Conservation (phyloP, 163 green algal genomes). For the Trebouxia gelatinosa region DNA sequence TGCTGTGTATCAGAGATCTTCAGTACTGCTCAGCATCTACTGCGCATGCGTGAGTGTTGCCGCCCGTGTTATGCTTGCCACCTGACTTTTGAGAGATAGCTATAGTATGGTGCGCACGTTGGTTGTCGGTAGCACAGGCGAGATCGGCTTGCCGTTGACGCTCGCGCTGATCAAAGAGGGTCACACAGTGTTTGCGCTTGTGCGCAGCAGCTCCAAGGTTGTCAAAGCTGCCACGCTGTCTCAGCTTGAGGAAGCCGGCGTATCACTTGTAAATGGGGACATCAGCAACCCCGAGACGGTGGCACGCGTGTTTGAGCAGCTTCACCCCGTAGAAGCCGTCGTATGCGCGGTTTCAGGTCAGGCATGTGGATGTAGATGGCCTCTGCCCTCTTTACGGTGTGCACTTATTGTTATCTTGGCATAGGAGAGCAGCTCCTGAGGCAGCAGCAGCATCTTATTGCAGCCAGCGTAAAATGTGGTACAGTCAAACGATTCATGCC, state of each 20-base stretch:
- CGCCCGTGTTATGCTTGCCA: too few relatives aligned
- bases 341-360: background rate
- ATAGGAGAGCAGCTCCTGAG: background rate
- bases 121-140: background rate
- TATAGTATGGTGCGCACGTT: conserved; percentile 9
- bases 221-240: background rate
- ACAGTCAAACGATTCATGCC: background rate
- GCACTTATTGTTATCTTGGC: too few relatives aligned
- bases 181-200: background rate
- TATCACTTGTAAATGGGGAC: background rate
- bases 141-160: background rate
- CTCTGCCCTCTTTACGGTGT: too few relatives aligned
- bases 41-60: too few relatives aligned
- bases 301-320: background rate
- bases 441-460: background rate
- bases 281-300: background rate
- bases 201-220: background rate
- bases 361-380: too few relatives aligned
- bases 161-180: background rate
- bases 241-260: background rate
- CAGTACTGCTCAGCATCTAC: too few relatives aligned
- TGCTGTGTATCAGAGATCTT: too few relatives aligned
- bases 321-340: background rate
- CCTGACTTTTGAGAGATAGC: too few relatives aligned
- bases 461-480: background rate